Evolutionary conservation across 2,329 filamentous ascomycete species (phyloP), one percentile per base, ranked within the genome.

Genomic region (Trichoderma koningiopsis): DNA sequence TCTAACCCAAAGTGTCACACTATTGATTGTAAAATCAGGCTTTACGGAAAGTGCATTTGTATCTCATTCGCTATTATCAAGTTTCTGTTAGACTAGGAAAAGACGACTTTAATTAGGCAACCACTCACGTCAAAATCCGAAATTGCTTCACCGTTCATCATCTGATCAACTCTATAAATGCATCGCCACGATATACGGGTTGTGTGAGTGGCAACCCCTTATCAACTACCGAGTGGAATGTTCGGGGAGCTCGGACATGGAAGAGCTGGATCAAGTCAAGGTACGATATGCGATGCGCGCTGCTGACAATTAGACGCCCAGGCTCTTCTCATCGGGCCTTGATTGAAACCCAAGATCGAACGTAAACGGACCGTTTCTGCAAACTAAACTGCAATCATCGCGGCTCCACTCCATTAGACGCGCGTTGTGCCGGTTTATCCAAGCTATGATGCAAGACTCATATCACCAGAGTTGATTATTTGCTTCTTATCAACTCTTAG

Each of bases 211-310:
- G 27, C 13, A 13, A 19, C 13, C 22, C 19, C 37, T 2, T 31
- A n/a, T 37, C 33, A 22, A 16, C 14, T 27, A 22, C 22, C 14
- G 57, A 24, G 55, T 47, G 64, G 40, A 67, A 40, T 11, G 22
- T 35, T 67, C 64, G 64, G 64, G 55, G 64, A 67, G 64, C 64
- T 67, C 64, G 64, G 64, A 67, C n/a, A 19, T n/a, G 7, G 2
- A 52, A n/a, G 13, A 24, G 19, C n/a, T 66, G 24, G 24, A 56
- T 14, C 5, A 67, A 37, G 16, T 22, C 5, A 14, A 24, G 29
- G 8, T 49, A 22, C 33, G 27, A 49, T 57, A 24, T 47, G 16
- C 24, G 56, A 33, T 13, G 43, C 37, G 27, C 22, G 29, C 14
- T 19, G 52, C 52, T 47, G 52, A 33, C 35, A 19, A 65, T 14